Base-by-base conservation (phyloP, 495 filamentous ascomycete species). In the Clohesyomyces aquaticus region DNA sequence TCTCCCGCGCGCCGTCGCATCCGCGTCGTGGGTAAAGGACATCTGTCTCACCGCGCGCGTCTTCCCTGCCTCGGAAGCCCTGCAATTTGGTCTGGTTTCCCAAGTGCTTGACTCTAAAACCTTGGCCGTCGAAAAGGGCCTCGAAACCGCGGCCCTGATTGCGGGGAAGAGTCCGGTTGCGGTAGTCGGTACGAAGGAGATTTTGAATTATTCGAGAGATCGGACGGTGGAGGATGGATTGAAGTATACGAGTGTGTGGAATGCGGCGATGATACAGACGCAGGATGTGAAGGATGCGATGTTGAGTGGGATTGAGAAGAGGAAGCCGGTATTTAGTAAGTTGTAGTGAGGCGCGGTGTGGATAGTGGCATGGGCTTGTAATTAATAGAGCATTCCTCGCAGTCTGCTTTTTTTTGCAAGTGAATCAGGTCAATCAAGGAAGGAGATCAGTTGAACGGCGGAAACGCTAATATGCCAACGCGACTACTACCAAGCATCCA, bases 171-270 rank as follows among this genome's bases (percentile, higher is more conserved):
- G 90, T 69, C 94, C 94, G 0, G 85, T 98, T 22, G 94, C 91
- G 0, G 90, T 96, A 64, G 87, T 93, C 77, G 89, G 91, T 3
- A 98, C 94, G 21, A 98, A 98, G 80, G 88, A 96, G 75, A 71
- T 98, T 52, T 72, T 98, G 74, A 96, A 98, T 76, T 93, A 86
- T 70, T 88, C 86, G 45, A 80, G 91, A 68, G 93, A 95, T 75
- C 82, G 90, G 71, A 78, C 81, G 0, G 86, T 95, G 11, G 82
- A 82, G 55, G 91, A 96, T 70, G 91, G 88, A 23, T 77, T 98
- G 71, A 82, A 84, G 51, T 97, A 96, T 78, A 94, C 91, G 12
- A 79, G 81, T 9, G 80, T 93, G 0, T 97, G 93, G 94, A 98
- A 98, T 69, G 79, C 83, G 56, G 88, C 85, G 2, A 87, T 88